phyloP scores from a whole-genome alignment of 176 grass and related monocot genomes.

The Elaeis guineensis region DNA sequence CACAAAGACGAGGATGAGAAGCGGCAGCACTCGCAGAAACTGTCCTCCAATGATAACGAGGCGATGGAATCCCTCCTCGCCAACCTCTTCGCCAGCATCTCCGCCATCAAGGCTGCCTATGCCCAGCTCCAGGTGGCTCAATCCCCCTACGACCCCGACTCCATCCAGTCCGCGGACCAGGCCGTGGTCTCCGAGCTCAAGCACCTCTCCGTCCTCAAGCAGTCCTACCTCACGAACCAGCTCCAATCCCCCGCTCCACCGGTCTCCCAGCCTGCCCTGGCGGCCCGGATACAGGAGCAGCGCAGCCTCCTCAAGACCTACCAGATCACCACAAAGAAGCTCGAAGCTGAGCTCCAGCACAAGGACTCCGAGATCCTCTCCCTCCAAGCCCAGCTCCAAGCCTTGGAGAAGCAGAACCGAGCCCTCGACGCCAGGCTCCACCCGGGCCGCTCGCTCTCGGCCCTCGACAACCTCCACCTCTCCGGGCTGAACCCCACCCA shows the following conservation, averaged over 20 bases:
- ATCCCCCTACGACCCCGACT: neutral
- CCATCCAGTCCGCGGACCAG: neutral
- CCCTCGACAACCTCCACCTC: slow-evolving; percentile 60
- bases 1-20: slow-evolving; percentile 3
- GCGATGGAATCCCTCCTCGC: neutral
- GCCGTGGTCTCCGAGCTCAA: neutral
- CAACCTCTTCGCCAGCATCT: neutral
- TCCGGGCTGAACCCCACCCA: slow-evolving; percentile 67
- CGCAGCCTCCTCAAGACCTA: slow-evolving; percentile 51
- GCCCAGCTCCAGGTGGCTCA: neutral
- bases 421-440: slow-evolving; percentile 34
- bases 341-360: slow-evolving; percentile 44
- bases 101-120: neutral
- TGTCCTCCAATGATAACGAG: neutral
- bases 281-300: slow-evolving; percentile 28
- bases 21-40: no score
- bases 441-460: slow-evolving; percentile 33
- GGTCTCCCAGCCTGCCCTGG: no score
- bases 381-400: slow-evolving; percentile 15
- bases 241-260: slow-evolving; percentile 7
- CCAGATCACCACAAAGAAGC: slow-evolving; percentile 50
- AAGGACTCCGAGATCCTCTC: slow-evolving; percentile 40
- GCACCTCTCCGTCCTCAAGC: neutral
- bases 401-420: slow-evolving; percentile 7
- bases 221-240: slow-evolving; percentile 2